A percentile compares a stretch with the other conserved stretches of the same genome.
These are phyloP conservation scores for Plasmodium yoelii DNA, from an alignment of 169 alveolate species.

Conservation along the genomic window DNA sequence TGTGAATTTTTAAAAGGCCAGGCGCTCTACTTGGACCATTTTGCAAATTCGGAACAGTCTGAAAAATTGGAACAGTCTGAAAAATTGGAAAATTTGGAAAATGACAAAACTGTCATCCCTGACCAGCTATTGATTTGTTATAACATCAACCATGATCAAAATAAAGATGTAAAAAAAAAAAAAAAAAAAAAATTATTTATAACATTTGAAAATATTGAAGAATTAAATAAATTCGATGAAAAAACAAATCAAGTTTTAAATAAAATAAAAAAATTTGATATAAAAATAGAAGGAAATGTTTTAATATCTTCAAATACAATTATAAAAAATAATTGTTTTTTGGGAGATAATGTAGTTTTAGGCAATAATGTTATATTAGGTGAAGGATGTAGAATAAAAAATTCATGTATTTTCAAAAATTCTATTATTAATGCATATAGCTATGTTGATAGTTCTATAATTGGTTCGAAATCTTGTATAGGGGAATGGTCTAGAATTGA, in stretches of 20 bases:
- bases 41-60: too few relatives aligned
- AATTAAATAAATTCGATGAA: slow-evolving; percentile 30
- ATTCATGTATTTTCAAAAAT: slow-evolving; percentile 90
- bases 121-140: slow-evolving; percentile 45
- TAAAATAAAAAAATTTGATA: slow-evolving; percentile 2
- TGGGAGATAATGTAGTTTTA: slow-evolving; percentile 94
- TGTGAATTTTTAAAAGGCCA: slow-evolving; percentile 79
- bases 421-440: slow-evolving; percentile 86
- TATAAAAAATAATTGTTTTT: slow-evolving; percentile 89
- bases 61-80: too few relatives aligned
- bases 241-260: slow-evolving; percentile 23
- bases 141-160: slow-evolving; percentile 11
- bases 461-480: slow-evolving; percentile 94
- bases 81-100: slow-evolving; percentile 23
- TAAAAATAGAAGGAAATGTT: slow-evolving; percentile 81
- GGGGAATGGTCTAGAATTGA: slow-evolving; percentile 97
- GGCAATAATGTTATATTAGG: slow-evolving; percentile 94
- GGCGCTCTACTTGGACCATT: too few relatives aligned
- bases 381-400: slow-evolving; percentile 92
- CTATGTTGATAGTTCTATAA: slow-evolving; percentile 90
- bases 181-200: slow-evolving; percentile 47
- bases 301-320: slow-evolving; percentile 83
- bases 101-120: background rate
- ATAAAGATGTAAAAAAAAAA: slow-evolving; percentile 13
- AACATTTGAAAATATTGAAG: slow-evolving; percentile 69